These are phyloP conservation scores for Talaromyces sp. DNA, from an alignment of 2,329 filamentous ascomycete species.

Conservation along the genomic window DNA sequence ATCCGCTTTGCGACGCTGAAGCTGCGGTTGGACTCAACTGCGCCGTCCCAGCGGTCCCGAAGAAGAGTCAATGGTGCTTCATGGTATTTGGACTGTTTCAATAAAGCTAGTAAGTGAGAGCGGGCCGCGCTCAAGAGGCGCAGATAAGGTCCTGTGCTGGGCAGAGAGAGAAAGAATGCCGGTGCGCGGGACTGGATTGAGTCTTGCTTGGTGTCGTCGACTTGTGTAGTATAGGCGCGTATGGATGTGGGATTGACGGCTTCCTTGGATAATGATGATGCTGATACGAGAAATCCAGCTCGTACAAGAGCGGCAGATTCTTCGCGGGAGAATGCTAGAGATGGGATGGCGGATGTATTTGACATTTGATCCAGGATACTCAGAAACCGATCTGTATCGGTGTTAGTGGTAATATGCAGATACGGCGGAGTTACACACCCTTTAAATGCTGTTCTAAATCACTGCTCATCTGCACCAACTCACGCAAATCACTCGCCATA, in stretches of 20 bases:
- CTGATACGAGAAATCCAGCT: constrained; percentile 55
- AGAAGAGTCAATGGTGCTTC: constrained; percentile 55
- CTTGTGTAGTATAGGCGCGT: constrained; percentile 27
- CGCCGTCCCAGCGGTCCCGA: constrained; percentile 63
- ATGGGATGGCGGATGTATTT: constrained; percentile 46
- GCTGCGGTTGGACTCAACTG: constrained; percentile 46
- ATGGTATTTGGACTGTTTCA: constrained; percentile 51
- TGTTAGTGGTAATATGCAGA: background rate
- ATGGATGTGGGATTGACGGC: constrained; percentile 43
- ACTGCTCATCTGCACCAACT: constrained; percentile 35
- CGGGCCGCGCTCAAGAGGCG: constrained; percentile 55
- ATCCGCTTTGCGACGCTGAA: constrained; percentile 51
- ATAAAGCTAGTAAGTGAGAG: constrained; percentile 52
- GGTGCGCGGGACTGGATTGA: constrained; percentile 26
- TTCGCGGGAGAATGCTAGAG: constrained; percentile 42
- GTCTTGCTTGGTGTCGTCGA: background rate
- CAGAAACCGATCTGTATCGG: constrained; percentile 50
- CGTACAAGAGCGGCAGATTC: constrained; percentile 51
- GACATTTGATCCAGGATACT: constrained; percentile 47
- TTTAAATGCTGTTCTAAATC: constrained; percentile 35
- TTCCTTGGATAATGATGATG: constrained; percentile 40
- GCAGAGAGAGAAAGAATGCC: constrained; percentile 54
- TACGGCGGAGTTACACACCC: constrained; percentile 25
- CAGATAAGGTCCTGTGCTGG: constrained; percentile 59
- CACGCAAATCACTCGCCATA: constrained; percentile 52